These are phyloP conservation scores for Balamuthia mandrillaris DNA, from an alignment of 208 protist species.

Conservation along the genomic window DNA sequence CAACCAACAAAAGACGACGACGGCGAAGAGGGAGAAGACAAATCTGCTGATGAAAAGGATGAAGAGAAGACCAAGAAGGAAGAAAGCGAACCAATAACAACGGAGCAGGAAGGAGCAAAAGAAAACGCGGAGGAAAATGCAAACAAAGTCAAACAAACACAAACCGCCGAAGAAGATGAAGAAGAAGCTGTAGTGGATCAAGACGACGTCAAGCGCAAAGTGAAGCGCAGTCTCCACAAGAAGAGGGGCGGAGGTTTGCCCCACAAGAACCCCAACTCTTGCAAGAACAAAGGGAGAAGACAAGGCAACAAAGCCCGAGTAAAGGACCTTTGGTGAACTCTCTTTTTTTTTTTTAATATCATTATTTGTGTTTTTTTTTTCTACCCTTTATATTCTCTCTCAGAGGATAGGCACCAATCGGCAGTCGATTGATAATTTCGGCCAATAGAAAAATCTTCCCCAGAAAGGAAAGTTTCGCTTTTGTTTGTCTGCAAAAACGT, in stretches of 20 bases:
- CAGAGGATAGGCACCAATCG: no score
- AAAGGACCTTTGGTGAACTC: no score
- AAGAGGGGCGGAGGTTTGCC: background rate
- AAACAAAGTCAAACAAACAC: background rate
- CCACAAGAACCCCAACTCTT: background rate
- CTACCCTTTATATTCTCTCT: no score
- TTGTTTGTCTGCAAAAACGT: no score
- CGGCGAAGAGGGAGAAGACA: conserved; percentile 46
- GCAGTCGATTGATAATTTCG: no score
- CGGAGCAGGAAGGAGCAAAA: background rate
- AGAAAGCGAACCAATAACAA: background rate
- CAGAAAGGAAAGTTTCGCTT: no score
- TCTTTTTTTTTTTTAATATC: no score
- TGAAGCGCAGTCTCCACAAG: background rate
- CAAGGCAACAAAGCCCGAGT: background rate
- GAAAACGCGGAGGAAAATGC: background rate
- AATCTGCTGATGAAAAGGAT: background rate
- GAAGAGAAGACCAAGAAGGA: background rate
- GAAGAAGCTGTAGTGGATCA: background rate
- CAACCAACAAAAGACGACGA: background rate
- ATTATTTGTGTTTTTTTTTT: no score
- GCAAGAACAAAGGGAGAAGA: background rate
- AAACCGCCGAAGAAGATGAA: background rate
- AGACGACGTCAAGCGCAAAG: background rate
- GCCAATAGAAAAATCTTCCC: no score